Evolutionary conservation across 352 stramenopile species (phyloP).

Genomic region (Globisporangium splendens): DNA sequence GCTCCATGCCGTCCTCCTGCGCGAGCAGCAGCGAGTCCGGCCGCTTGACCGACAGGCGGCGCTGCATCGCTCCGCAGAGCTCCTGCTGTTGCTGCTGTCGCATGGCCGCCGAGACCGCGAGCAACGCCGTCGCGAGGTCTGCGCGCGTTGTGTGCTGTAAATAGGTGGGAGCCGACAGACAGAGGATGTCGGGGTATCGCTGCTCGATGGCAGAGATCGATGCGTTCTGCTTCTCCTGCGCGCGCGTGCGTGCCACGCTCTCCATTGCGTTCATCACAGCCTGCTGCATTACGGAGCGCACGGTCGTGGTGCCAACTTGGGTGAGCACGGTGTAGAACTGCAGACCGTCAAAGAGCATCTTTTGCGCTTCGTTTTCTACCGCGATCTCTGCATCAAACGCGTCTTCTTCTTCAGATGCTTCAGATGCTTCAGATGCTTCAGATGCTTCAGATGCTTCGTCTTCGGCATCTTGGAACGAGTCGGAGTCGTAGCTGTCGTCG

Average conservation of each 20-base stretch:
- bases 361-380: constrained; percentile 16
- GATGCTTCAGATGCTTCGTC: neutral
- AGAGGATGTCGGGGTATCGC: constrained; percentile 67
- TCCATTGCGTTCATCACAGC: constrained; percentile 34
- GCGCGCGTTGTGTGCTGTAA: constrained; percentile 11
- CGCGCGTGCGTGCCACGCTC: constrained; percentile 22
- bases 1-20: constrained; percentile 11
- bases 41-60: constrained; percentile 9
- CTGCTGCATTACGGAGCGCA: constrained; percentile 31
- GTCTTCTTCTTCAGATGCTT: neutral
- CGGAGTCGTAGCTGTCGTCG: neutral
- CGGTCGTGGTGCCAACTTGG: constrained; percentile 31
- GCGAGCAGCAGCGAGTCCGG: constrained; percentile 11
- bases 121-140: constrained; percentile 12
- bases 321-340: constrained; percentile 63
- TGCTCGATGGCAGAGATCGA: constrained; percentile 56
- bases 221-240: constrained; percentile 26
- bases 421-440: too few species aligned
- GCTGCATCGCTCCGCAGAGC: constrained; percentile 14
- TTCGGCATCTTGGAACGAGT: constrained; percentile 6
- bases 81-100: constrained; percentile 6
- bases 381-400: constrained; percentile 13
- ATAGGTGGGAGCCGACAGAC: constrained; percentile 23
- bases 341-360: constrained; percentile 49
- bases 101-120: constrained; percentile 8